Percentiles rank a stretch among this genome's conserved stretches.
These are phyloP conservation scores for Russula lepida DNA, from an alignment of 768 basidiomycete species.

Conservation along the genomic window DNA sequence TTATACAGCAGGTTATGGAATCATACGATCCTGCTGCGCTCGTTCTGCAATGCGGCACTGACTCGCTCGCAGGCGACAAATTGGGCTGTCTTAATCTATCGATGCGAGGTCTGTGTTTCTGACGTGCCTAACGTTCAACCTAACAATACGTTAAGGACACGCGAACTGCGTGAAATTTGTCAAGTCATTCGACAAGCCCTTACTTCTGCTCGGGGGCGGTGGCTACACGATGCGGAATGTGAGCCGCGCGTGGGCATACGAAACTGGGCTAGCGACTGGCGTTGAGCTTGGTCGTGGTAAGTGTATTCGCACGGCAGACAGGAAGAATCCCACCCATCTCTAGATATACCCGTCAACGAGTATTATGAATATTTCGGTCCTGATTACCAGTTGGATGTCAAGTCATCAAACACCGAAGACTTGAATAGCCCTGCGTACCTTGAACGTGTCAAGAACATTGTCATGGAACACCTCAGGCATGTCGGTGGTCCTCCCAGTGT, in stretches of 20 bases:
- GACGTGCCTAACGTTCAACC: background rate
- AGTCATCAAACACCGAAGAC: slow-evolving; percentile 90
- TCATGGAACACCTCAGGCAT: slow-evolving; percentile 84
- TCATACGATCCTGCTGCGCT: slow-evolving; percentile 91
- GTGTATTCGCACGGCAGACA: slow-evolving; percentile 17
- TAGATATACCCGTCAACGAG: slow-evolving; percentile 96
- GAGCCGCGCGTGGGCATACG: slow-evolving; percentile 94
- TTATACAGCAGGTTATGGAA: slow-evolving; percentile 90
- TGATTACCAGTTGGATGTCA: slow-evolving; percentile 92
- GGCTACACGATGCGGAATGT: slow-evolving; percentile 99
- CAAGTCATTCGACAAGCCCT: slow-evolving; percentile 89
- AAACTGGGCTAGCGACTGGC: slow-evolving; percentile 96
- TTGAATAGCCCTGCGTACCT: slow-evolving; percentile 90
- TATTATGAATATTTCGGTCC: slow-evolving; percentile 99
- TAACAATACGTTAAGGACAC: slow-evolving; percentile 54
- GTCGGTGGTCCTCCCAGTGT: slow-evolving; percentile 86
- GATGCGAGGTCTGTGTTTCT: slow-evolving; percentile 60
- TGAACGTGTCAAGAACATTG: slow-evolving; percentile 85
- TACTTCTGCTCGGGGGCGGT: slow-evolving; percentile 92
- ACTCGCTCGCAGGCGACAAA: slow-evolving; percentile 94
- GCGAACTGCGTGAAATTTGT: slow-evolving; percentile 97
- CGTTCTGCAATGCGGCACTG: slow-evolving; percentile 95
- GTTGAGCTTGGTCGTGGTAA: slow-evolving; percentile 82
- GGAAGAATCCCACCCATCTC: background rate
- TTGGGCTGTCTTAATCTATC: slow-evolving; percentile 93